Percentiles rank a stretch among this genome's conserved stretches.
These are phyloP conservation scores for Micractinium conductrix DNA, from an alignment of 139 green algal species.

Conservation along the genomic window DNA sequence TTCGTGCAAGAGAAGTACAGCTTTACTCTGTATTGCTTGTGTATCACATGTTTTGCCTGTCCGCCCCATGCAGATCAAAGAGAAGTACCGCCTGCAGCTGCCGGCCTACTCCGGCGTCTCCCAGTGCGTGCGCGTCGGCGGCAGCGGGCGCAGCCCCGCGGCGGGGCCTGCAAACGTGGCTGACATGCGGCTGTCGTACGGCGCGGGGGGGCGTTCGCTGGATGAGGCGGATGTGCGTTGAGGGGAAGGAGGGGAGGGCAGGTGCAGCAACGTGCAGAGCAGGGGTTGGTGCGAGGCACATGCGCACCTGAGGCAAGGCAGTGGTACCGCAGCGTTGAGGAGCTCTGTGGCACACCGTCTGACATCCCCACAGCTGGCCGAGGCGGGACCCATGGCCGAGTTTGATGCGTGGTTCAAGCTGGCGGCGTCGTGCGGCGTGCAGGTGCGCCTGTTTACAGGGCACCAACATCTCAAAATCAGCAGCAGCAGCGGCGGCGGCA, in stretches of 20 bases:
- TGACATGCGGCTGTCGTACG: slow-evolving; percentile 79
- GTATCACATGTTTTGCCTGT: too few relatives aligned
- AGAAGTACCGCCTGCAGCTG: slow-evolving; percentile 81
- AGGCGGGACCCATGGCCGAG: slow-evolving; percentile 69
- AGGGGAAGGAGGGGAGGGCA: not conserved
- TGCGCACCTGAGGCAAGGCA: too few relatives aligned
- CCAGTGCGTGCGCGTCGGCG: slow-evolving; percentile 67
- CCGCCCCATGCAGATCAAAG: slow-evolving; percentile 22
- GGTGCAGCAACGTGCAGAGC: too few relatives aligned
- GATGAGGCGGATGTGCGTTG: slow-evolving; percentile 26
- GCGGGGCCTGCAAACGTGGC: slow-evolving; percentile 48
- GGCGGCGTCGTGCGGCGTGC: slow-evolving; percentile 39
- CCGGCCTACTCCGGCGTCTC: slow-evolving; percentile 78
- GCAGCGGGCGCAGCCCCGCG: not conserved
- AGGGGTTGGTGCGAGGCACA: too few relatives aligned
- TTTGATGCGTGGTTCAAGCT: slow-evolving; percentile 75
- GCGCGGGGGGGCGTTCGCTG: slow-evolving; percentile 43
- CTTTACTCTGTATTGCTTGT: too few relatives aligned
- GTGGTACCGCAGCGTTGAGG: too few relatives aligned
- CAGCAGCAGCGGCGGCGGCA: too few relatives aligned
- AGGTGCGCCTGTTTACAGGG: too few relatives aligned
- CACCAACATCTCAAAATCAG: too few relatives aligned
- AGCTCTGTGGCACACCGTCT: too few relatives aligned
- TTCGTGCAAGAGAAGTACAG: too few relatives aligned
- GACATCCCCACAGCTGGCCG: not conserved